Percentiles rank a stretch among this genome's conserved stretches.
Conservation (phyloP, 176 grass and related monocot species). For the Phyllostachys edulis region DNA sequence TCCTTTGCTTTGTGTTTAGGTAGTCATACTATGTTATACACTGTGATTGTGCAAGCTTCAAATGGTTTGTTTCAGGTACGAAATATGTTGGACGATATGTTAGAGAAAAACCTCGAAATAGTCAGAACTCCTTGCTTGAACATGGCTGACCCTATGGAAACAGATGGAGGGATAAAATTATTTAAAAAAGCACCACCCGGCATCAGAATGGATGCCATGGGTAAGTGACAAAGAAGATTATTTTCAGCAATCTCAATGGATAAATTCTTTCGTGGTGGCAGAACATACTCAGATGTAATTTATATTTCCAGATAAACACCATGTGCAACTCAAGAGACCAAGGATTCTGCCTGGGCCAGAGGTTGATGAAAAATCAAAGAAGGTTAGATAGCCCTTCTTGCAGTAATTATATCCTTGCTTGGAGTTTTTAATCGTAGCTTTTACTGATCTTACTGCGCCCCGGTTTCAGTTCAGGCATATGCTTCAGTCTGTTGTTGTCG, state of each 20-base stretch:
- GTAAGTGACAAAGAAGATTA: constrained; percentile 39
- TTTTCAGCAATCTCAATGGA: neutral
- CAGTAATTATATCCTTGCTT: neutral
- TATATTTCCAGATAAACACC: constrained; percentile 54
- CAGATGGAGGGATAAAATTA: constrained; percentile 63
- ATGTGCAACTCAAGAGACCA: constrained; percentile 69
- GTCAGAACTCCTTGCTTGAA: constrained; percentile 42
- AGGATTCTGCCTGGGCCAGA: constrained; percentile 66
- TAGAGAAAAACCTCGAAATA: constrained; percentile 75
- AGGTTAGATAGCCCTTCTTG: constrained; percentile 45
- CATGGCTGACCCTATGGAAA: constrained; percentile 39
- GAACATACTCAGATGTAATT: constrained; percentile 33
- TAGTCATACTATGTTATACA: neutral
- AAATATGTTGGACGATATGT: constrained; percentile 78
- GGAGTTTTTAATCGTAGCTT: neutral
- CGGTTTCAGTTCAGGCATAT: constrained; percentile 75
- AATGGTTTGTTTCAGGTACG: constrained; percentile 55
- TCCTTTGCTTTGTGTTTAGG: neutral
- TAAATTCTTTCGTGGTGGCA: constrained; percentile 16
- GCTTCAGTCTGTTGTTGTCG: constrained; percentile 63
- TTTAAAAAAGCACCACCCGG: constrained; percentile 81
- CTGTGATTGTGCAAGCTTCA: constrained; percentile 24
- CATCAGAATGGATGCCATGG: constrained; percentile 56
- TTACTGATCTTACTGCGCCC: neutral
- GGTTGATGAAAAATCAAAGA: constrained; percentile 84